A percentile compares a stretch with the other conserved stretches of the same genome.
phyloP scores from a whole-genome alignment of 1,284 basidiomycete genomes.

The Fomitopsis palustris region DNA sequence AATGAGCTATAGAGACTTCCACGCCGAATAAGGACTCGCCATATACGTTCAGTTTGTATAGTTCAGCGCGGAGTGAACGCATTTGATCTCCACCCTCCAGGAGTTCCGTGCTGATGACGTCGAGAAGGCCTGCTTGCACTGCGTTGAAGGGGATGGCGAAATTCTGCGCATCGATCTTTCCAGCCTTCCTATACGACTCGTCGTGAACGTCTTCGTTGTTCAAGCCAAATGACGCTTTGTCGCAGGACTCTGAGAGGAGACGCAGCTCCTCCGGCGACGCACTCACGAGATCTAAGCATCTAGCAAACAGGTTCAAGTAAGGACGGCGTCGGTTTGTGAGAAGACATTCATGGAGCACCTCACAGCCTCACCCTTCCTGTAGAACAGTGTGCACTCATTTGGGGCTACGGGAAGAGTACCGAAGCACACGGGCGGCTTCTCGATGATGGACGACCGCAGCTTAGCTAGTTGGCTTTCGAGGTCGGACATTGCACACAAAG shows the following conservation, averaged over 20 bases:
- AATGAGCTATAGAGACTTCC: neutral
- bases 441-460: neutral
- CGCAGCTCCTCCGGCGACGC: conserved; percentile 11
- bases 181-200: conserved; percentile 23
- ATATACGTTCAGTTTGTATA: conserved; percentile 30
- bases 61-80: conserved; percentile 13
- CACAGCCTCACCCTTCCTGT: neutral
- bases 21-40: conserved; percentile 6
- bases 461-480: neutral
- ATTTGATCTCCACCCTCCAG: conserved; percentile 17
- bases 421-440: neutral
- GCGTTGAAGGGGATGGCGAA: conserved; percentile 29
- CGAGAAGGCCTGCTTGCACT: conserved; percentile 17
- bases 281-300: neutral
- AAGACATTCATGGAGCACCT: neutral
- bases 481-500: neutral
- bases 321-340: neutral
- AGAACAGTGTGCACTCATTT: neutral
- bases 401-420: neutral
- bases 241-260: conserved; percentile 15
- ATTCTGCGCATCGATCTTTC: conserved; percentile 21
- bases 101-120: conserved; percentile 20
- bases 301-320: neutral
- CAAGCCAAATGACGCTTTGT: conserved; percentile 21
- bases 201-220: conserved; percentile 19